These are phyloP conservation scores for Arthrinium phaeospermum DNA, from an alignment of 2,329 filamentous ascomycete species.

Conservation along the genomic window DNA sequence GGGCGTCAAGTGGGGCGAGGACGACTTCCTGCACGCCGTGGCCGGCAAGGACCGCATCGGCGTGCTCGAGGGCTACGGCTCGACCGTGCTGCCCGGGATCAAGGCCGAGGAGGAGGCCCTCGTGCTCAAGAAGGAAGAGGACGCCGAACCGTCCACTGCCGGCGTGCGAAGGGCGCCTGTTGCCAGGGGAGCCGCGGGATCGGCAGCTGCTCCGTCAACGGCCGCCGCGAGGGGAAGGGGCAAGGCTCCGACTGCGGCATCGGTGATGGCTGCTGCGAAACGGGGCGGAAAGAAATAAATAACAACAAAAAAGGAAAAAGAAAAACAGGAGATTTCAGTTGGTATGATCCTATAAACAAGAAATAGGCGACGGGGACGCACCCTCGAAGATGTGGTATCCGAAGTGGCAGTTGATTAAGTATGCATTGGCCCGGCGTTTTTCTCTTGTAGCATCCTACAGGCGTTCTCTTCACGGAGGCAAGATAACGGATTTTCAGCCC, in stretches of 20 bases:
- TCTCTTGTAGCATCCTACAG: conserved; percentile 11
- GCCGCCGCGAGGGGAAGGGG: conserved; percentile 30
- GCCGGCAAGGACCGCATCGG: conserved; percentile 36
- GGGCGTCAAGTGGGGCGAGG: conserved; percentile 35
- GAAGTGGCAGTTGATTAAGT: background rate
- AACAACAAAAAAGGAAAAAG: background rate
- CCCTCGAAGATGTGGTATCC: background rate
- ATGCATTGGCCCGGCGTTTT: conserved; percentile 18
- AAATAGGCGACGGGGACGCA: background rate
- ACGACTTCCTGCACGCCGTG: conserved; percentile 39
- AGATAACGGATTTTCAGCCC: background rate
- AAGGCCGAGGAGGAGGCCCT: conserved; percentile 27
- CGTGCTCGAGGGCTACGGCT: conserved; percentile 32
- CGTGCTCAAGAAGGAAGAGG: conserved; percentile 34
- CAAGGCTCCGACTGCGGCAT: conserved; percentile 28
- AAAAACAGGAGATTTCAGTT: background rate
- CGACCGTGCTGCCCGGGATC: conserved; percentile 25
- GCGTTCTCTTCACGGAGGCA: conserved; percentile 11
- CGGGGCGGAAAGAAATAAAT: background rate
- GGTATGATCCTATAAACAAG: too few relatives aligned
- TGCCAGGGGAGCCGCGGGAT: conserved; percentile 35
- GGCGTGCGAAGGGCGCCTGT: conserved; percentile 25
- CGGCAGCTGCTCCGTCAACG: conserved; percentile 20
- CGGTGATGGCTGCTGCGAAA: conserved; percentile 15
- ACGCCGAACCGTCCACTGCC: conserved; percentile 19